These are phyloP conservation scores for Udeniomyces megalosporus DNA, from an alignment of 768 basidiomycete genomes.

Conservation along the genomic window DNA sequence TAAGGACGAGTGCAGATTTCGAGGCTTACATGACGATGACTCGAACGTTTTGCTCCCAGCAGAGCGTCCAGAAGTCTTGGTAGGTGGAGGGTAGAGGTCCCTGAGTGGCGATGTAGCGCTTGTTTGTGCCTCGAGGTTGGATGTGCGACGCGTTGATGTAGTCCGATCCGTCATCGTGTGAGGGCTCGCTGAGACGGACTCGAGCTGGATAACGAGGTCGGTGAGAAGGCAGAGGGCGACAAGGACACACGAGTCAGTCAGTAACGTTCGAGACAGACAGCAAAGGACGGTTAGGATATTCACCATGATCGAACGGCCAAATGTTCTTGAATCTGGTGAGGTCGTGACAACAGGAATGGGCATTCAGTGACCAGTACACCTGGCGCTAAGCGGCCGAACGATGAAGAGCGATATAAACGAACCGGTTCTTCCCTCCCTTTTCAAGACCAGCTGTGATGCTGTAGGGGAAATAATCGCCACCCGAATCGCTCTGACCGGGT, in stretches of 20 bases:
- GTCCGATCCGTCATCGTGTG: slow-evolving; percentile 46
- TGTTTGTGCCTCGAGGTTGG: slow-evolving; percentile 63
- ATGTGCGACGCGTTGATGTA: slow-evolving; percentile 93
- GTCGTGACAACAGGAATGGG: neutral
- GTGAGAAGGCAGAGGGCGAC: too few species aligned
- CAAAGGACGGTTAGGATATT: neutral
- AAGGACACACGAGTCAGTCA: too few species aligned
- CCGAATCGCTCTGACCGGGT: slow-evolving; percentile 13
- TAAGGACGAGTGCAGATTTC: neutral
- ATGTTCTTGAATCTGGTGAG: slow-evolving; percentile 86
- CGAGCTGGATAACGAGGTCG: slow-evolving; percentile 54
- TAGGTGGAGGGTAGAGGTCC: slow-evolving; percentile 82
- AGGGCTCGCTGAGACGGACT: slow-evolving; percentile 45
- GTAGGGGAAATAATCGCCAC: slow-evolving; percentile 48
- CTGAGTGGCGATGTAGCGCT: slow-evolving; percentile 87
- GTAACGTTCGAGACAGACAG: too few species aligned
- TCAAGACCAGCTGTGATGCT: slow-evolving; percentile 92
- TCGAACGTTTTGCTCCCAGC: slow-evolving; percentile 86
- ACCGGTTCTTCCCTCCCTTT: slow-evolving; percentile 87
- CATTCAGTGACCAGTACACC: neutral
- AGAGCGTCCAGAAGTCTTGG: slow-evolving; percentile 86
- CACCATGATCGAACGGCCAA: slow-evolving; percentile 49
- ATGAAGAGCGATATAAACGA: slow-evolving; percentile 18
- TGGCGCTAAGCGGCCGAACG: too few species aligned
- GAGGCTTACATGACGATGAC: slow-evolving; percentile 66